Percentiles rank a stretch among this genome's conserved stretches.
Conservation (phyloP, 805 yeast species). For the Myxozyma neotropica region DNA sequence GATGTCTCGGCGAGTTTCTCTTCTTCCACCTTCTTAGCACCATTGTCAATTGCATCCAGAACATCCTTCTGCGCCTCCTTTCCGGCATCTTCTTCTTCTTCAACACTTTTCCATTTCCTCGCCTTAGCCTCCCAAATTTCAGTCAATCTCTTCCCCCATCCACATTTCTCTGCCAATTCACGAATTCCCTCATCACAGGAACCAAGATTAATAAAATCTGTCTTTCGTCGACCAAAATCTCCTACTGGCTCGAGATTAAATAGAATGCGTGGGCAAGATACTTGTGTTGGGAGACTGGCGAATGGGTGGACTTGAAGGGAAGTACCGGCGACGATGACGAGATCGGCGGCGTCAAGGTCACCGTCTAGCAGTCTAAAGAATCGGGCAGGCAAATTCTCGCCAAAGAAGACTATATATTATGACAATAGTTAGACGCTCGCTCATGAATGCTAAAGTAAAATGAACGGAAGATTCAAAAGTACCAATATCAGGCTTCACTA, state of each 20-base stretch:
- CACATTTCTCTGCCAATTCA: constrained; percentile 55
- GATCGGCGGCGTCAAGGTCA: constrained; percentile 56
- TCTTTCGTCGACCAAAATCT: constrained; percentile 55
- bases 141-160: constrained; percentile 53
- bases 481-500: constrained; percentile 87
- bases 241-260: constrained; percentile 81
- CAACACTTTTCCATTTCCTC: constrained; percentile 1
- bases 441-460: background rate
- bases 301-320: constrained; percentile 89
- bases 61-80: constrained; percentile 12
- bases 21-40: background rate
- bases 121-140: constrained; percentile 21
- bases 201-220: constrained; percentile 63
- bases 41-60: constrained; percentile 10
- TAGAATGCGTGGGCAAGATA: constrained; percentile 57
- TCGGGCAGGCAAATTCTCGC: constrained; percentile 74
- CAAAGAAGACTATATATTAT: constrained; percentile 62
- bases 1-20: background rate
- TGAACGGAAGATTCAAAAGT: background rate
- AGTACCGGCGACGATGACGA: constrained; percentile 90
- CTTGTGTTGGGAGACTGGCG: constrained; percentile 73
- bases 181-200: constrained; percentile 69
- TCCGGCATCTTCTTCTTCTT: constrained; percentile 20
- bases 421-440: background rate
- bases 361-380: constrained; percentile 72